These are phyloP conservation scores for Pseudogymnoascus sp. DNA, from an alignment of 2,329 filamentous ascomycete genomes.

Conservation along the genomic window DNA sequence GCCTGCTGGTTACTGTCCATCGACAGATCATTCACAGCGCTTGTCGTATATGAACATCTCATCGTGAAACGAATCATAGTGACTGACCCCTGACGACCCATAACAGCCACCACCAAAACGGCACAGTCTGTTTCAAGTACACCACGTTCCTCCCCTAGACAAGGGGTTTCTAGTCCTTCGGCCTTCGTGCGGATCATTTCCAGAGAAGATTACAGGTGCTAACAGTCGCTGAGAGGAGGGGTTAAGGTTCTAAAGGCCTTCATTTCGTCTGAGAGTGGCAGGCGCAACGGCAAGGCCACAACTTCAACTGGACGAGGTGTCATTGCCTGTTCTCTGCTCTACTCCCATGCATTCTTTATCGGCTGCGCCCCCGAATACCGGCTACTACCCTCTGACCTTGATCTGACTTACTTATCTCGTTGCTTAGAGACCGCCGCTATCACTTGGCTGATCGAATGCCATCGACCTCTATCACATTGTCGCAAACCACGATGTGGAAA, in stretches of 20 bases:
- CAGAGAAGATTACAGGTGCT: slow-evolving; percentile 4
- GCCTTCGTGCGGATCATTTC: background rate
- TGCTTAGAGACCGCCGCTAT: background rate
- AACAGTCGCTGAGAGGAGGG: background rate
- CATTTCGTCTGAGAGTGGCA: slow-evolving; percentile 5
- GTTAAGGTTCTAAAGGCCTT: slow-evolving; percentile 3
- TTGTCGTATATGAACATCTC: background rate
- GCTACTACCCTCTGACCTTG: background rate
- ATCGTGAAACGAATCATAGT: slow-evolving; percentile 1
- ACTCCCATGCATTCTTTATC: background rate
- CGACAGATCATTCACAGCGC: background rate
- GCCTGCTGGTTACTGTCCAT: background rate
- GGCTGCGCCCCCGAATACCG: background rate
- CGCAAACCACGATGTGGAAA: slow-evolving; percentile 42
- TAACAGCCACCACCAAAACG: background rate
- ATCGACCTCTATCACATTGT: slow-evolving; percentile 5
- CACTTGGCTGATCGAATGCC: slow-evolving; percentile 9
- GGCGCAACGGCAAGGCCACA: background rate
- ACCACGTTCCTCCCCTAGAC: background rate
- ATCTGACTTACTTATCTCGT: background rate
- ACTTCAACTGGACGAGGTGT: background rate
- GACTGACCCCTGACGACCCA: background rate
- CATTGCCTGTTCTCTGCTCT: background rate
- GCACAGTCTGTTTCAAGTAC: slow-evolving; percentile 8
- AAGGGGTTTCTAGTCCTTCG: slow-evolving; percentile 5